Evolutionary conservation across 2,329 filamentous ascomycete species (phyloP), one percentile per base, ranked within the genome.

Genomic region (Diaporthe velutina): DNA sequence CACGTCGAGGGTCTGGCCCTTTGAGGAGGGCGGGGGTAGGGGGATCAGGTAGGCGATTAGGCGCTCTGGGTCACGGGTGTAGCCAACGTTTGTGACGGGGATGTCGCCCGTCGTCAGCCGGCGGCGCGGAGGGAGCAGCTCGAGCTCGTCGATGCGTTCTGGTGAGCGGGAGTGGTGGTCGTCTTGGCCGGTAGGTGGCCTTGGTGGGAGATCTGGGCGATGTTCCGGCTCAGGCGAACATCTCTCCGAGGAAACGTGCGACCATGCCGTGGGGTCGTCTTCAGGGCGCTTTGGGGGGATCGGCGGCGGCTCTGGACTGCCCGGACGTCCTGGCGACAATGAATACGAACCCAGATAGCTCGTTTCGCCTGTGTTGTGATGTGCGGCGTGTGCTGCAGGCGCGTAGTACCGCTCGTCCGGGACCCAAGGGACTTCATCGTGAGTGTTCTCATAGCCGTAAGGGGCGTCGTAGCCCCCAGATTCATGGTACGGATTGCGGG

Each of bases 91-190:
- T 2, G n/a, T 73, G 4, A 68, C 33, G 28, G 71, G 60, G 2
- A 73, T 58, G 40, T 73, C 71, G 8, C 71, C 71, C 7, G 71
- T 73, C 28, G 71, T 73, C 45, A 73, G 61, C 19, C 71, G 71
- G 2, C 71, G 71, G 38, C 71, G 71, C 4, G 71, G 71, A 22
- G 70, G 70, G 15, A 54, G 64, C 4, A 54, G 64, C n/a, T 25
- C 48, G n/a, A 68, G 33, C n/a, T 68, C 64, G 15, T 68, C 64
- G 15, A 40, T 54, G 33, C 22, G 64, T 2, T 68, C 64, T 19
- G 64, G 64, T 4, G 64, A 68, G 33, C 48, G 64, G 8, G 45
- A 54, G 15, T 68, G 64, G 15, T 15, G 33, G n/a, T 19, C 35
- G 2, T 68, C 64, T 13, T 68, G 64, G 1, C 48, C 64, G 3